A percentile compares a stretch with the other conserved stretches of the same genome.
Conservation (phyloP, 371 early-diverging fungal species). For the Mucor circinelloides region DNA sequence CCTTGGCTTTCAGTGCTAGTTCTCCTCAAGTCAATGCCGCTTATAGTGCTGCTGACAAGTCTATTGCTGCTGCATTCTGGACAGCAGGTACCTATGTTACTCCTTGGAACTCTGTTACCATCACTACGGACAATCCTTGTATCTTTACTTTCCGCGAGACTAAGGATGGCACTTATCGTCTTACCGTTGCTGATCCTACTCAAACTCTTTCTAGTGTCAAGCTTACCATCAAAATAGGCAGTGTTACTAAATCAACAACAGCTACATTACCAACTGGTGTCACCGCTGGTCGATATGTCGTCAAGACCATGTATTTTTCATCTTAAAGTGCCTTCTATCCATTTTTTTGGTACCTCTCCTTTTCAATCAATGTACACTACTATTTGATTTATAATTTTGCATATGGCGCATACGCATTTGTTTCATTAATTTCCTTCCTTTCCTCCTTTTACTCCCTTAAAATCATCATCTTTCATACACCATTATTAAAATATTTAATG, state of each 20-base stretch:
- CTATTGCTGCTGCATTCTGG: slow-evolving; percentile 34
- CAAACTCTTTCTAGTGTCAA: slow-evolving; percentile 18
- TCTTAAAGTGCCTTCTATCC: neutral
- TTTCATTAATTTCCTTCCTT: neutral
- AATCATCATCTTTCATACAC: neutral
- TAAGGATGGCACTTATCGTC: neutral
- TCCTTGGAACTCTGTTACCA: slow-evolving; percentile 16
- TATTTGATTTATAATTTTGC: neutral
- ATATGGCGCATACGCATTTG: neutral
- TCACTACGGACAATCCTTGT: slow-evolving; percentile 12
- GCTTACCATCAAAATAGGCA: slow-evolving; percentile 7
- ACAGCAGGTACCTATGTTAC: slow-evolving; percentile 19
- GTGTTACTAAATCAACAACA: neutral
- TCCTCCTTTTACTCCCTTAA: neutral
- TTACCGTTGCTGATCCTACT: slow-evolving; percentile 29
- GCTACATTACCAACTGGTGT: slow-evolving; percentile 15
- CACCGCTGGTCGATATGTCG: slow-evolving; percentile 9
- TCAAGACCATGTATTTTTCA: slow-evolving; percentile 8
- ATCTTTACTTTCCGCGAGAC: slow-evolving; percentile 12
- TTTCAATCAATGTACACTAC: neutral
- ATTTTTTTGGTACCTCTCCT: neutral
- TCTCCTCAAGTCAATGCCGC: slow-evolving; percentile 28
- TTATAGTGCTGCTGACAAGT: slow-evolving; percentile 16
- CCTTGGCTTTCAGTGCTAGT: slow-evolving; percentile 12
- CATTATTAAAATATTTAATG: neutral